Evolutionary conservation across 192 early-diverging fungal genomes (phyloP).

Genomic region (Piromyces finnis): DNA sequence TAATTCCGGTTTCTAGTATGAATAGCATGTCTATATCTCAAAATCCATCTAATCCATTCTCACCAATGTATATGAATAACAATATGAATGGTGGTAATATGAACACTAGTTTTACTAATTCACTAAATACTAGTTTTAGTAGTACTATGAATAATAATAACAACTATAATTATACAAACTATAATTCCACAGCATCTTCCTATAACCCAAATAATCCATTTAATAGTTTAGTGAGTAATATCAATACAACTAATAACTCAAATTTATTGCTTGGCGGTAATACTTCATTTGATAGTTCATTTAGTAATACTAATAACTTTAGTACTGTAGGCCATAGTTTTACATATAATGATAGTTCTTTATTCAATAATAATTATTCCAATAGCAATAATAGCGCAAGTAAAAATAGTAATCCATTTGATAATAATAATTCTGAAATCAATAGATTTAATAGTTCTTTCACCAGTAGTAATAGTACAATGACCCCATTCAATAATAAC

Average conservation of each 20-base stretch:
- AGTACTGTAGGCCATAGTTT: neutral
- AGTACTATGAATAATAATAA: neutral
- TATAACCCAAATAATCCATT: neutral
- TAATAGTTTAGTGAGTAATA: neutral
- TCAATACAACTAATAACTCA: neutral
- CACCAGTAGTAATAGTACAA: too few relatives aligned
- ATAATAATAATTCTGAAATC: too few relatives aligned
- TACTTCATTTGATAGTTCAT: neutral
- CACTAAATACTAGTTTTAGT: neutral
- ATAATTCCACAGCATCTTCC: neutral
- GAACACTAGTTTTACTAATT: neutral
- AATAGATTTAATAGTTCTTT: too few relatives aligned
- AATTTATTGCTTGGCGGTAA: neutral
- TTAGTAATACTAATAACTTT: neutral
- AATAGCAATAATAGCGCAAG: neutral
- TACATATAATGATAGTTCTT: neutral
- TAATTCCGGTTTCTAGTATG: neutral
- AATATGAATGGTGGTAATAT: neutral
- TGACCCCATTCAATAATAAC: neutral
- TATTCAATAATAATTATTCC: neutral
- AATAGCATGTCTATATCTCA: neutral
- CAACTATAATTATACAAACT: neutral
- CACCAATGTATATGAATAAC: neutral
- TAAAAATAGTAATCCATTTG: too few relatives aligned
- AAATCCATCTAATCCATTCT: neutral